These are phyloP conservation scores for Leptographium lundbergii DNA, from an alignment of 2,329 filamentous ascomycete genomes.

Conservation along the genomic window DNA sequence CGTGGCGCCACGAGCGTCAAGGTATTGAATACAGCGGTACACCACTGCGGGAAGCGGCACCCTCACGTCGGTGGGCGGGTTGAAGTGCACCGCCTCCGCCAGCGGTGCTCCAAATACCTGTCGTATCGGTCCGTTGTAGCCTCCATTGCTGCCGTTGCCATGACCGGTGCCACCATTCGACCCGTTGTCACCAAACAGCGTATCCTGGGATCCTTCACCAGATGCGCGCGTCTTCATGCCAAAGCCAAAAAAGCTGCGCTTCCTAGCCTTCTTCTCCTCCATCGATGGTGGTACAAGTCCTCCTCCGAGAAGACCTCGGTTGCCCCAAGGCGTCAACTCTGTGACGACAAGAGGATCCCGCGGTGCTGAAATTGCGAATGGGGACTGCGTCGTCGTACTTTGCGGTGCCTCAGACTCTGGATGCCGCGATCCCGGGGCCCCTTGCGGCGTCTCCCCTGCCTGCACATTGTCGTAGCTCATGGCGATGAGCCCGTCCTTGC, in stretches of 20 bases:
- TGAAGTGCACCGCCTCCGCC: constrained; percentile 74
- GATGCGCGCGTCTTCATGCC: constrained; percentile 47
- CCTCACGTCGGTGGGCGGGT: constrained; percentile 57
- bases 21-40: constrained; percentile 88
- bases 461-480: constrained; percentile 46
- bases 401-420: constrained; percentile 20
- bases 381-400: constrained; percentile 26
- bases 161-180: constrained; percentile 26
- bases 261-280: constrained; percentile 71
- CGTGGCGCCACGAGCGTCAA: constrained; percentile 69
- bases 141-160: constrained; percentile 21
- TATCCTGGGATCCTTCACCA: constrained; percentile 41
- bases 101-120: constrained; percentile 78
- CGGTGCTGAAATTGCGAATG: constrained; percentile 64
- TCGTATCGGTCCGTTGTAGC: constrained; percentile 36
- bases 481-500: constrained; percentile 37
- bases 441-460: constrained; percentile 30
- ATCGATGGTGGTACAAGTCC: constrained; percentile 31
- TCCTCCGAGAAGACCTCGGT: constrained; percentile 20
- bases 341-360: constrained; percentile 77
- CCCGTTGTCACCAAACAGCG: constrained; percentile 36
- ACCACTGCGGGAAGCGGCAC: constrained; percentile 82
- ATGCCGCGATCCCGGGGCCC: constrained; percentile 4
- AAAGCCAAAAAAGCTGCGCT: constrained; percentile 65
- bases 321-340: constrained; percentile 71